Base-by-base conservation (phyloP, 352 stramenopile species). In the Plasmopara halstedii region DNA sequence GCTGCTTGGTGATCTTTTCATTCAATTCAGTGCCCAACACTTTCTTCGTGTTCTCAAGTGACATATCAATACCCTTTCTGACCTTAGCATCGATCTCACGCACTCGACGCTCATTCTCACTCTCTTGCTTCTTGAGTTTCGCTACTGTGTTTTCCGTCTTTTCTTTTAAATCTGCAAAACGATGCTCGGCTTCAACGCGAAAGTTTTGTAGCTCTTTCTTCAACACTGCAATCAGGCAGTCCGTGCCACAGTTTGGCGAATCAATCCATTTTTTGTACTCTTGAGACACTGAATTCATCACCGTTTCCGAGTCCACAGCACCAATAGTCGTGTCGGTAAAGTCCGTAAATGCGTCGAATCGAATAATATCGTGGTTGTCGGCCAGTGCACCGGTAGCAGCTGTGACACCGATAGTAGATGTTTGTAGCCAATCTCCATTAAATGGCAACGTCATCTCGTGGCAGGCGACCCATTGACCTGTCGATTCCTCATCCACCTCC, bases 341-440 rank as follows among this genome's bases (percentile, higher is more conserved):
- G 2, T 88, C 74, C 21, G 65, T 59, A 44, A 83, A 93, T 18
- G 70, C 63, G 19, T 86, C 73, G 35, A 91, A 84, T 39, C 71
- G 71, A 29, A 91, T 80, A 36, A 91, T 67, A 52, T 94, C 82
- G 54, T 94, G 82, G 53, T 94, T 94, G 53, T 94, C 82, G 9
- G 82, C 82, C 14, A 94, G 50, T 20, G 64, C 64, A n/a, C 82
- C 82, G 2, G 82, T 94, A 6, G 82, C 68, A 18, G 63, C 80
- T 10, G 72, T 89, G 55, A 94, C 84, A 21, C 82, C 80, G 21
- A 92, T 72, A 23, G 77, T 87, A 13, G 73, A 39, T 18, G 45
- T 49, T 25, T 37, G 20, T 11, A 92, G 61, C 80, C 81, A 92
- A 57, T 85, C 56, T n/a, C 56, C 41, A 4, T 43, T 56, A 33